Conservation (phyloP, 495 filamentous ascomycete species). For the Penicillium tannophilum region DNA sequence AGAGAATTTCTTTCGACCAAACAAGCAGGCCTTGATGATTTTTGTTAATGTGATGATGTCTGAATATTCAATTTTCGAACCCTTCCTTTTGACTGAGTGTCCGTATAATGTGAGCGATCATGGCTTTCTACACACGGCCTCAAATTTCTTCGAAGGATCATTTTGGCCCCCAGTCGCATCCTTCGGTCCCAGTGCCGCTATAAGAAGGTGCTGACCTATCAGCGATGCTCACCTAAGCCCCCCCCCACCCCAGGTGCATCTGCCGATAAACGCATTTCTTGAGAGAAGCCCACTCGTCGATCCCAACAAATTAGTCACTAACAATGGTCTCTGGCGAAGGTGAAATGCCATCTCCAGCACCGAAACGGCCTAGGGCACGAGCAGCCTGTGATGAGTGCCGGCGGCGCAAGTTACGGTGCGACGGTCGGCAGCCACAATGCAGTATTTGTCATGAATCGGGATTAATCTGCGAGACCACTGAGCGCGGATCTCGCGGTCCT, state of each 20-base stretch:
- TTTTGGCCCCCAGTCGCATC: background rate
- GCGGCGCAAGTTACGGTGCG: conserved; percentile 48
- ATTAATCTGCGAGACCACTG: conserved; percentile 48
- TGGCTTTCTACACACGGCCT: background rate
- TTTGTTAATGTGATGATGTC: conserved; percentile 8
- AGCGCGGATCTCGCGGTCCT: conserved; percentile 49
- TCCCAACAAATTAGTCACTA: no score
- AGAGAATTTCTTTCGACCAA: background rate
- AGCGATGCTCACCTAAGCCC: no score
- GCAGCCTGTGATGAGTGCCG: conserved; percentile 46
- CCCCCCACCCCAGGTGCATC: no score
- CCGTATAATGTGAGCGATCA: background rate
- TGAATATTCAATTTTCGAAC: background rate
- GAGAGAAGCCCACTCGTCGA: no score
- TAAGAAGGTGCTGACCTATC: no score
- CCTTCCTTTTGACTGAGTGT: background rate
- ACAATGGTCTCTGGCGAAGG: no score
- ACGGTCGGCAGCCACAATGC: conserved; percentile 53
- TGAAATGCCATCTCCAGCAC: background rate
- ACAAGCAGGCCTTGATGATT: conserved; percentile 20
- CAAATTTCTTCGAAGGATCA: background rate
- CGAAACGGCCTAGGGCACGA: conserved; percentile 17
- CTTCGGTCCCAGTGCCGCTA: no score
- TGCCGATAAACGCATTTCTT: no score
- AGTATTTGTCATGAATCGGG: conserved; percentile 52